Conservation (phyloP, 1,139 yeast genomes). For the Sugiyamaella castrensis region DNA sequence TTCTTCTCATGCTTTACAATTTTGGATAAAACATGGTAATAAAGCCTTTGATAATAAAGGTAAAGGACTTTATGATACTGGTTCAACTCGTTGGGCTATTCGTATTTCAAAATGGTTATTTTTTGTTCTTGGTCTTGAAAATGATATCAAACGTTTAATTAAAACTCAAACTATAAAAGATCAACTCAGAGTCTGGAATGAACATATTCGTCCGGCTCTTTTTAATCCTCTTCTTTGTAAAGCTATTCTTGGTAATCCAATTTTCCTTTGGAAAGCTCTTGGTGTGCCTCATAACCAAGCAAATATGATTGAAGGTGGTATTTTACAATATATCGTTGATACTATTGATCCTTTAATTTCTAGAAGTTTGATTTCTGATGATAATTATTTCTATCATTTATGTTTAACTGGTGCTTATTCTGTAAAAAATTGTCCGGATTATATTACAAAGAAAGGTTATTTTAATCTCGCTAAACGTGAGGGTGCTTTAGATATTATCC, state of each 20-base stretch:
- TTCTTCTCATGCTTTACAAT: conserved; percentile 78
- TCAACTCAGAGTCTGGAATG: conserved; percentile 62
- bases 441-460: conserved; percentile 60
- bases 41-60: conserved; percentile 54
- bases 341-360: conserved; percentile 73
- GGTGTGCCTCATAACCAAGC: conserved; percentile 89
- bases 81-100: conserved; percentile 83
- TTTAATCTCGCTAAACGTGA: conserved; percentile 43
- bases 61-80: conserved; percentile 70
- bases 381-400: conserved; percentile 76
- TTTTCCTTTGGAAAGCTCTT: conserved; percentile 80
- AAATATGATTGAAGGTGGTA: conserved; percentile 68
- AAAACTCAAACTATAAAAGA: conserved; percentile 56
- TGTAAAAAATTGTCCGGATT: conserved; percentile 71
- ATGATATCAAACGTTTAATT: conserved; percentile 55
- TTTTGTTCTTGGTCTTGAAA: conserved; percentile 51
- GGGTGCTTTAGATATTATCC: conserved; percentile 54
- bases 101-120: conserved; percentile 63
- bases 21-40: conserved; percentile 66
- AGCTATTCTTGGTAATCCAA: conserved; percentile 70
- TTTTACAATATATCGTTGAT: conserved; percentile 66
- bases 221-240: conserved; percentile 68
- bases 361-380: conserved; percentile 60
- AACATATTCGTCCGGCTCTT: conserved; percentile 60
- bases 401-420: conserved; percentile 61